Percentiles rank a stretch among this genome's conserved stretches.
These are phyloP conservation scores for Colletotrichum sp. DNA, from an alignment of 2,329 filamentous ascomycete species.

Conservation along the genomic window DNA sequence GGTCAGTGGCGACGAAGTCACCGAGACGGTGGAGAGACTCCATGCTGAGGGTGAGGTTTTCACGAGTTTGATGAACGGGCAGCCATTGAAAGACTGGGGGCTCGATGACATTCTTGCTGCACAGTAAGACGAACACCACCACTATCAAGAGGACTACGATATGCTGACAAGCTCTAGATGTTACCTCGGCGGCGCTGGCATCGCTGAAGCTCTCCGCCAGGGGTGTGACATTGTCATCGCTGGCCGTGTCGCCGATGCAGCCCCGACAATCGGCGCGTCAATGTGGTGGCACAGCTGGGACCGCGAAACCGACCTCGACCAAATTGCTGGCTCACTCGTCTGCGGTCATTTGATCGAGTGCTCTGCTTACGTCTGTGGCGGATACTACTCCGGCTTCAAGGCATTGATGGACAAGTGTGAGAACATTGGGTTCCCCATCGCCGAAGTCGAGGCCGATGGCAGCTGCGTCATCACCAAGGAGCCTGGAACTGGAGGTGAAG, in stretches of 20 bases:
- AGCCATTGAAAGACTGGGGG: slow-evolving; percentile 26
- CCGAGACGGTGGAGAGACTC: slow-evolving; percentile 25
- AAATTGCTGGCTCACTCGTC: slow-evolving; percentile 54
- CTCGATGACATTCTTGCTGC: slow-evolving; percentile 20
- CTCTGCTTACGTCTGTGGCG: slow-evolving; percentile 56
- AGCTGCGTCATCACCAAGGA: slow-evolving; percentile 30
- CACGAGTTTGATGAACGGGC: slow-evolving; percentile 27
- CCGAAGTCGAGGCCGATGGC: slow-evolving; percentile 51
- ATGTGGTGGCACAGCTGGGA: slow-evolving; percentile 61
- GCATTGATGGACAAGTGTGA: slow-evolving; percentile 41
- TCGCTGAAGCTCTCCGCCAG: slow-evolving; percentile 20
- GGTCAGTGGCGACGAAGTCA: slow-evolving; percentile 42
- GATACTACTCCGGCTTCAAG: slow-evolving; percentile 57
- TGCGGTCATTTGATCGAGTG: slow-evolving; percentile 61
- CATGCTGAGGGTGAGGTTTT: slow-evolving; percentile 25
- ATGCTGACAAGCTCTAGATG: background rate
- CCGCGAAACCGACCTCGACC: slow-evolving; percentile 51
- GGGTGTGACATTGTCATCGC: slow-evolving; percentile 53
- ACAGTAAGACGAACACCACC: background rate
- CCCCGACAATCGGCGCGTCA: slow-evolving; percentile 59
- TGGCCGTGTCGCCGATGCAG: slow-evolving; percentile 52
- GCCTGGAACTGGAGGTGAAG: slow-evolving; percentile 27
- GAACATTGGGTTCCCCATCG: slow-evolving; percentile 53
- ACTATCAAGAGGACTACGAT: accelerated
- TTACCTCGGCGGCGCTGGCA: slow-evolving; percentile 23